Percentiles rank a stretch among this genome's conserved stretches.
phyloP scores from a whole-genome alignment of 2,329 filamentous ascomycete species.

The Drechslerella dactyloides region DNA sequence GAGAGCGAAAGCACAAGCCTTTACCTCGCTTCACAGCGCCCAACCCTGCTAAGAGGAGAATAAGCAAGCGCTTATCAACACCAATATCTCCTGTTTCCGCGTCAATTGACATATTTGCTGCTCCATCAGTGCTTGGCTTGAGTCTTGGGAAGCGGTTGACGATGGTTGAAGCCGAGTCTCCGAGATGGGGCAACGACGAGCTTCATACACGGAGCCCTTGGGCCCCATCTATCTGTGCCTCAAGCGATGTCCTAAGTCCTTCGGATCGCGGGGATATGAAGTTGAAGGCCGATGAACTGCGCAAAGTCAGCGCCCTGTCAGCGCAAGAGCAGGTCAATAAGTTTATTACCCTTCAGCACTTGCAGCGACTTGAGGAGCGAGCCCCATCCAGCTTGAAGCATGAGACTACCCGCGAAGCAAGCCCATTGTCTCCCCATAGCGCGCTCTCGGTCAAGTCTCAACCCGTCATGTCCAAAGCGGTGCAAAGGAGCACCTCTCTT shows the following conservation, averaged over 20 bases:
- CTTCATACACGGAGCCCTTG: slow-evolving; percentile 25
- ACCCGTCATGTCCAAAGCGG: slow-evolving; percentile 40
- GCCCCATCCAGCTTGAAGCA: slow-evolving; percentile 47
- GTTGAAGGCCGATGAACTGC: slow-evolving; percentile 76
- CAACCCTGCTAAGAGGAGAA: slow-evolving; percentile 36
- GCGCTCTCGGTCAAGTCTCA: slow-evolving; percentile 32
- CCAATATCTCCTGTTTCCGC: slow-evolving; percentile 45
- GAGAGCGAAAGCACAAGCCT: slow-evolving; percentile 33
- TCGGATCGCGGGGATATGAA: slow-evolving; percentile 61
- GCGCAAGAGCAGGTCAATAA: slow-evolving; percentile 92
- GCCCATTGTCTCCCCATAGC: slow-evolving; percentile 44
- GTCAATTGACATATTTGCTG: slow-evolving; percentile 47
- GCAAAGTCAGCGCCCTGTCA: slow-evolving; percentile 73
- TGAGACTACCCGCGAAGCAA: slow-evolving; percentile 30
- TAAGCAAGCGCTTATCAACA: slow-evolving; percentile 46
- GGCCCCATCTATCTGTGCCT: slow-evolving; percentile 83
- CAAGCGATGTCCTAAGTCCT: slow-evolving; percentile 85
- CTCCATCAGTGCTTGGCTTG: slow-evolving; percentile 39
- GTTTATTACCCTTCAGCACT: slow-evolving; percentile 84
- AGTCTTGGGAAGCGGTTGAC: slow-evolving; percentile 33
- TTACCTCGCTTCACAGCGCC: slow-evolving; percentile 37
- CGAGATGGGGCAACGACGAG: slow-evolving; percentile 47
- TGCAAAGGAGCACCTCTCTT: slow-evolving; percentile 46
- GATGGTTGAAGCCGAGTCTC: slow-evolving; percentile 45
- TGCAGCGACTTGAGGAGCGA: slow-evolving; percentile 60